Base-by-base conservation (phyloP, 768 basidiomycete species). In the Polyporus arcularius region DNA sequence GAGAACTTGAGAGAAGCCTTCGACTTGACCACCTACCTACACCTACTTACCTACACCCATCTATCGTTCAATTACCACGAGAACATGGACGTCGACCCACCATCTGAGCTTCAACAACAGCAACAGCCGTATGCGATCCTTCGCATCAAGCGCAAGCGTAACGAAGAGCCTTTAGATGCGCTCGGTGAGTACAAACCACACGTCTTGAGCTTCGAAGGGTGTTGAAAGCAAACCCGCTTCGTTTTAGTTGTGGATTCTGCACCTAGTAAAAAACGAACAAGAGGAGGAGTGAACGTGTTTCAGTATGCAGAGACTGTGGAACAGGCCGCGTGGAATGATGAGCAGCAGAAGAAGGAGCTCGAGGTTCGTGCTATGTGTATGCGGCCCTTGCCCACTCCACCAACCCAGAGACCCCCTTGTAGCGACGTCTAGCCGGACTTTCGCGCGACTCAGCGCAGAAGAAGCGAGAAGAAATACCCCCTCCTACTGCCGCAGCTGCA, bases 291-390 rank as follows among this genome's bases (percentile, higher is more conserved):
- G 30, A 86, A 86, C 45, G 82, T 93, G 30, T 93, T 93, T 66
- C 86, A 92, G 70, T 92, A 90, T 72, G 89, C 89, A 0, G 86
- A 87, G 67, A 93, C 91, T 0, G 85, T 93, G 18, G 91, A 92
- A 64, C 75, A 80, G 30, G 80, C 79, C 38, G 83, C 78, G 32
- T 92, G 89, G 89, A 78, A 87, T 45, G 84, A 90, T 69, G 82
- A 80, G 48, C 71, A 75, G 60, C 72, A 75, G 53, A 80, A 84
- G 65, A 81, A 82, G 67, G 82, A 79, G 42, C 80, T 93, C 16
- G 84, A 90, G 79, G 91, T 89, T 50, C 53, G 76, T 26, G 21
- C 43, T 42, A 46, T 42, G n/a, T 21, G 2, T 42, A 11, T 28
- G 51, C 48, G 11, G 8, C 16, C 32, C 46, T 11, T 28, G 6